A percentile compares a stretch with the other conserved stretches of the same genome.
Conservation (phyloP, 305 asterid genomes). For the Plantago rigida region DNA sequence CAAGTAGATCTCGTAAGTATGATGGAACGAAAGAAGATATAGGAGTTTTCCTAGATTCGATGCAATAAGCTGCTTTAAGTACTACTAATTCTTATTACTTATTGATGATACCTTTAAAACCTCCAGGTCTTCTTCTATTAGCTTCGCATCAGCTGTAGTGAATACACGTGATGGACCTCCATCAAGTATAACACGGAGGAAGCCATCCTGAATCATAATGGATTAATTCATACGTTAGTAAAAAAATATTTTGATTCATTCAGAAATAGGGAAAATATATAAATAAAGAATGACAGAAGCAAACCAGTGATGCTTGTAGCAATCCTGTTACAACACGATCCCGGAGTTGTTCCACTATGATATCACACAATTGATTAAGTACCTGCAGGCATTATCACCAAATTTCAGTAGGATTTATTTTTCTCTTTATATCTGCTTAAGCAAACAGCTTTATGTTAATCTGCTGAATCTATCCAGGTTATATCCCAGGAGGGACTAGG, state of each 20-base stretch:
- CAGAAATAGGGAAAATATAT: conserved; percentile 1
- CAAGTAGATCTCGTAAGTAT: background rate
- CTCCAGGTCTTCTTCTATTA: conserved; percentile 83
- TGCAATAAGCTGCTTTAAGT: conserved; percentile 6
- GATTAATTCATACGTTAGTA: conserved; percentile 23
- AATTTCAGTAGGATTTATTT: conserved; percentile 18
- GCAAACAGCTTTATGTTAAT: background rate
- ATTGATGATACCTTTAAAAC: conserved; percentile 56
- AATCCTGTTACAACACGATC: conserved; percentile 95
- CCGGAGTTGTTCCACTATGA: conserved; percentile 84
- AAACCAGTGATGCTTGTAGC: conserved; percentile 94
- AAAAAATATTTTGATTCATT: background rate
- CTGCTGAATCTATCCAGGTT: conserved; percentile 1
- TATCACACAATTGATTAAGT: conserved; percentile 78
- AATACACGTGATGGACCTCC: conserved; percentile 86
- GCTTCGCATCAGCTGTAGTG: conserved; percentile 64
- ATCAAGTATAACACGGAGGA: conserved; percentile 74
- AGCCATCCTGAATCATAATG: conserved; percentile 59
- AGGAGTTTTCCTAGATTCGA: conserved; percentile 2
- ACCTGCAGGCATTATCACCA: conserved; percentile 44
- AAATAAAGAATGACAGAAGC: conserved; percentile 25
- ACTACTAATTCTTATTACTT: background rate
- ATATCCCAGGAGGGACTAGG: background rate
- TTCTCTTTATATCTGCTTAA: conserved; percentile 4
- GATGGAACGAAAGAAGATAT: conserved; percentile 5